Percentiles rank a stretch among this genome's conserved stretches.
Evolutionary conservation across 306 rosid species (phyloP).

Genomic region (Oemleria cerasiformis): DNA sequence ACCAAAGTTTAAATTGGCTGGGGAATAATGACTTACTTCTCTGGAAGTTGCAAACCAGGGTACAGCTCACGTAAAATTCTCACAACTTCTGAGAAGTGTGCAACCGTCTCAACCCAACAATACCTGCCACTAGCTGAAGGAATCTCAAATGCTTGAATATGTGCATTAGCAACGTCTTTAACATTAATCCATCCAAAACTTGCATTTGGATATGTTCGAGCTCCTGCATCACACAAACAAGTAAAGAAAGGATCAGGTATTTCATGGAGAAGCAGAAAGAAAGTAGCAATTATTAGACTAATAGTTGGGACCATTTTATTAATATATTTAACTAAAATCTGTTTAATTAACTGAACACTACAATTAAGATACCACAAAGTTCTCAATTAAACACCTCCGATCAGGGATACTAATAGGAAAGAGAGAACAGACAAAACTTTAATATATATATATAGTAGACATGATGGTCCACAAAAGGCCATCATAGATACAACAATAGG

Average conservation of each 20-base stretch:
- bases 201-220: slow-evolving; percentile 44
- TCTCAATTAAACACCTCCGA: background rate
- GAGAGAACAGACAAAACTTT: background rate
- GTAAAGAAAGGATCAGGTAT: background rate
- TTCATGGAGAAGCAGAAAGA: background rate
- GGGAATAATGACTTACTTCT: slow-evolving; percentile 39
- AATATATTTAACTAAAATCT: background rate
- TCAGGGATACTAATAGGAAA: background rate
- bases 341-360: background rate
- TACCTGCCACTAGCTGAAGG: slow-evolving; percentile 83
- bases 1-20: background rate
- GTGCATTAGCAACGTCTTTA: slow-evolving; percentile 80
- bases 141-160: slow-evolving; percentile 71
- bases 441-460: background rate
- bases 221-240: slow-evolving; percentile 47
- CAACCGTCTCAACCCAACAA: slow-evolving; percentile 51
- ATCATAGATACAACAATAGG: background rate
- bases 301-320: background rate
- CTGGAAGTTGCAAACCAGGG: slow-evolving; percentile 58
- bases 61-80: slow-evolving; percentile 46
- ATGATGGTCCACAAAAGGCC: background rate
- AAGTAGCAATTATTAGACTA: background rate
- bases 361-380: background rate
- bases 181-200: slow-evolving; percentile 64
- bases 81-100: slow-evolving; percentile 52